Evolutionary conservation across 2,329 filamentous ascomycete genomes (phyloP).

Genomic region (Ramularia endophylla): DNA sequence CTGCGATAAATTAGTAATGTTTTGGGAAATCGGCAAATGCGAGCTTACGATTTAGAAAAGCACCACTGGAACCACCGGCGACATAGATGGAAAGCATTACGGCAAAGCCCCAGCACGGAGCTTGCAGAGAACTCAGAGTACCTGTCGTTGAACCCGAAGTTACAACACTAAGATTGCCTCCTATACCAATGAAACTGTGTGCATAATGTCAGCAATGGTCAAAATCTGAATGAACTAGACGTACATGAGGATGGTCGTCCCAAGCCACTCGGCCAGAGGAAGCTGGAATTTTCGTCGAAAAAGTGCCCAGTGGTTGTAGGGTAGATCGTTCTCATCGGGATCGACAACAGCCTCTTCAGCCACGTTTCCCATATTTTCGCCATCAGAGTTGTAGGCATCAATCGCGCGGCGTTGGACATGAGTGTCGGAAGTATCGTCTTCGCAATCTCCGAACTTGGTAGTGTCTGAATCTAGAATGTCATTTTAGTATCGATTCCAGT

Average conservation of each 20-base stretch:
- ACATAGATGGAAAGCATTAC: slow-evolving; percentile 44
- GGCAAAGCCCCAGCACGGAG: slow-evolving; percentile 46
- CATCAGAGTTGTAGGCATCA: slow-evolving; percentile 7
- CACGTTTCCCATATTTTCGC: slow-evolving; percentile 6
- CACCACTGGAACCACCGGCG: slow-evolving; percentile 43
- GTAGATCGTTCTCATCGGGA: slow-evolving; percentile 6
- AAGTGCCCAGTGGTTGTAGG: slow-evolving; percentile 46
- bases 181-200: slow-evolving; percentile 14
- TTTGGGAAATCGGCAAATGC: too few species aligned
- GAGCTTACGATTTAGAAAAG: slow-evolving; percentile 40
- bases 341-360: slow-evolving; percentile 8
- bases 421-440: not conserved
- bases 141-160: slow-evolving; percentile 30
- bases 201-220: too few species aligned
- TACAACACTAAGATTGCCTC: slow-evolving; percentile 31
- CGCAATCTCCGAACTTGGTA: too few species aligned
- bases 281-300: slow-evolving; percentile 50
- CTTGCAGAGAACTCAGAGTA: too few species aligned
- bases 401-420: slow-evolving; percentile 3
- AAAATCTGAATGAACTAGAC: too few species aligned
- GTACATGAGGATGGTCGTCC: slow-evolving; percentile 33
- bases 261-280: slow-evolving; percentile 56
- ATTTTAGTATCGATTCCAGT: too few species aligned
- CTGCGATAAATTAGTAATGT: too few species aligned
- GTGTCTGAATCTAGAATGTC: too few species aligned